phyloP scores from a whole-genome alignment of 192 early-diverging fungal species.

The Gryganskiella cystojenkinii region DNA sequence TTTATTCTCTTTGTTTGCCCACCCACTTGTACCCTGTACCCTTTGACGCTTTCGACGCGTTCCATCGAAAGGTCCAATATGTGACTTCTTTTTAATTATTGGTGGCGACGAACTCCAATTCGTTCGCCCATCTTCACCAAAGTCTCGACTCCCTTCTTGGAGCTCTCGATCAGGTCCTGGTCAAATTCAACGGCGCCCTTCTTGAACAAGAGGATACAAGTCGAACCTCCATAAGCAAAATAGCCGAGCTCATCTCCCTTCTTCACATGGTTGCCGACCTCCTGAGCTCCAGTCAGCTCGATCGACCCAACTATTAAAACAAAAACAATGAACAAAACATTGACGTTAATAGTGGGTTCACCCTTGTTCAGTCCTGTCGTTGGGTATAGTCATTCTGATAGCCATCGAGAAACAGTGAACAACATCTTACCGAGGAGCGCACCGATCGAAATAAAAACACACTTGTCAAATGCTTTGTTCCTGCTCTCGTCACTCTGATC shows the following conservation, averaged over 20 bases:
- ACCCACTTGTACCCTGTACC: too few relatives aligned
- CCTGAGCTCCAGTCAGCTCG: constrained; percentile 59
- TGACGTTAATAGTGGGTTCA: background rate
- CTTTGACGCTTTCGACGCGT: too few relatives aligned
- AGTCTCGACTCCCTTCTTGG: constrained; percentile 68
- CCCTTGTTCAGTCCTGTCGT: too few relatives aligned
- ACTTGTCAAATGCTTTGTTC: constrained; percentile 56
- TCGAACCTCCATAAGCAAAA: constrained; percentile 83
- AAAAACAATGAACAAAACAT: background rate
- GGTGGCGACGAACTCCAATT: constrained; percentile 26
- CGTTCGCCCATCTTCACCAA: constrained; percentile 59
- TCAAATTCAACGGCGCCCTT: constrained; percentile 71
- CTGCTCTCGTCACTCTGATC: constrained; percentile 9
- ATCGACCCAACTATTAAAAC: constrained; percentile 70
- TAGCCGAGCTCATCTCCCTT: constrained; percentile 82
- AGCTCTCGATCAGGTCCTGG: constrained; percentile 67
- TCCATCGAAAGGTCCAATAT: too few relatives aligned
- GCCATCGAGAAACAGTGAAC: background rate
- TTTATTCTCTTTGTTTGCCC: too few relatives aligned
- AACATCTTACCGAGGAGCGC: constrained; percentile 61
- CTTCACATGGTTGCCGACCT: constrained; percentile 53
- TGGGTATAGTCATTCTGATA: too few relatives aligned
- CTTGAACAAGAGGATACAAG: constrained; percentile 74
- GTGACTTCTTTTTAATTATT: too few relatives aligned
- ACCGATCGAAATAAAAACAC: constrained; percentile 75